Percentiles rank a stretch among this genome's conserved stretches.
Conservation (phyloP, 345 rosid genomes). For the Abelmoschus esculentus region DNA sequence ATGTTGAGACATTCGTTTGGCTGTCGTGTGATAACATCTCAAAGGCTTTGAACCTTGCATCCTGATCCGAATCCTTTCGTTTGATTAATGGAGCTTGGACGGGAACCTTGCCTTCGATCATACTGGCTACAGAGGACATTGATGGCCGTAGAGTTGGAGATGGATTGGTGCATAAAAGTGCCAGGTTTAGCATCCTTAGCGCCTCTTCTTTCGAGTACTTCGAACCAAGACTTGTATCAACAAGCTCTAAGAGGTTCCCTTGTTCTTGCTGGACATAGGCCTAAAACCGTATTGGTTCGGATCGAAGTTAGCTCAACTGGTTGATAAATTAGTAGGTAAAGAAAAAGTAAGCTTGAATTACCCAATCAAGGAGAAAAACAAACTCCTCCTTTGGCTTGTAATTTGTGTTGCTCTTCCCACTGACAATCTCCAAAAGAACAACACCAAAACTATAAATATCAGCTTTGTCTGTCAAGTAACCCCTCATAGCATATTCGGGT, state of each 20-base stretch:
- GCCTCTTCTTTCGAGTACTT: constrained; percentile 52
- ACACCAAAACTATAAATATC: constrained; percentile 90
- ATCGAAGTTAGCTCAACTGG: not conserved
- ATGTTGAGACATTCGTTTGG: constrained; percentile 36
- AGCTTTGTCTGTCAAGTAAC: constrained; percentile 88
- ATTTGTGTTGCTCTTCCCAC: constrained; percentile 90
- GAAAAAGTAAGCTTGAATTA: not conserved
- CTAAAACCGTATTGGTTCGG: constrained; percentile 11
- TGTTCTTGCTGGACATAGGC: constrained; percentile 90
- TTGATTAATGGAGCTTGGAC: constrained; percentile 70
- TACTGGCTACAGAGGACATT: constrained; percentile 79
- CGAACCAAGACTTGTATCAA: constrained; percentile 62
- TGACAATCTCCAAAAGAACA: constrained; percentile 67
- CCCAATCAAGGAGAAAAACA: constrained; percentile 15
- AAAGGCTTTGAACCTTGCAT: constrained; percentile 72
- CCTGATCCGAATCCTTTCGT: constrained; percentile 35
- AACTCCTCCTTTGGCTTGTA: constrained; percentile 92
- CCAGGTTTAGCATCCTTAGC: constrained; percentile 54
- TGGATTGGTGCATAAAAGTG: constrained; percentile 76
- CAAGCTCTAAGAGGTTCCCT: constrained; percentile 77
- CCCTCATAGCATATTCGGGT: constrained; percentile 97
- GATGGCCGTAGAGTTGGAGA: constrained; percentile 81
- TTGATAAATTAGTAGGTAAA: not conserved
- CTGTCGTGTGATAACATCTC: constrained; percentile 57
- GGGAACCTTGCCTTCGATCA: constrained; percentile 68